A percentile compares a stretch with the other conserved stretches of the same genome.
These are phyloP conservation scores for Globisporangium lucens DNA, from an alignment of 352 stramenopile species.

Conservation along the genomic window DNA sequence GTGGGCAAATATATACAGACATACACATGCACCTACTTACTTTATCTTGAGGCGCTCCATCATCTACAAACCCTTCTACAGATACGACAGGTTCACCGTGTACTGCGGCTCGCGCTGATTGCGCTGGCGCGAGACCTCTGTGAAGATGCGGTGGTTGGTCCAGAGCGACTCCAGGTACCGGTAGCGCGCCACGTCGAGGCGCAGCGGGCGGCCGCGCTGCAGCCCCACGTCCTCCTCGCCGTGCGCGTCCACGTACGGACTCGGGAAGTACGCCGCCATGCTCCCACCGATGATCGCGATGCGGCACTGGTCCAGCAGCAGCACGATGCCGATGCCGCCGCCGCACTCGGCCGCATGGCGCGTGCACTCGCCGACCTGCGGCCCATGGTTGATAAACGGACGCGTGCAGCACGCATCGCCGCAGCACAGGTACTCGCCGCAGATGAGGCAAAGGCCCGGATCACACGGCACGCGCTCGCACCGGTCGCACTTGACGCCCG, in stretches of 20 bases:
- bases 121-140: constrained; percentile 80
- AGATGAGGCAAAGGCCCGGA: constrained; percentile 79
- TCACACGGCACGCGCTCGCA: constrained; percentile 70
- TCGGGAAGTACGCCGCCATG: constrained; percentile 85
- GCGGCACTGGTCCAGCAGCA: constrained; percentile 83
- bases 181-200: constrained; percentile 72
- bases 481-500: constrained; percentile 60
- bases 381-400: constrained; percentile 70
- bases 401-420: constrained; percentile 82
- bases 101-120: constrained; percentile 87
- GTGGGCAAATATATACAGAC: constrained; percentile 13
- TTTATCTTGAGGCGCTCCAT: neutral
- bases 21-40: constrained; percentile 6
- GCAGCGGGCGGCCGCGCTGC: constrained; percentile 73
- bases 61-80: constrained; percentile 32
- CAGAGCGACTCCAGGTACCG: constrained; percentile 78
- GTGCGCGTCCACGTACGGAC: constrained; percentile 82
- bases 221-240: constrained; percentile 84
- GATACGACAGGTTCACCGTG: constrained; percentile 83
- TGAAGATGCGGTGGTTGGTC: constrained; percentile 81
- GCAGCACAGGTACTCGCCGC: constrained; percentile 80
- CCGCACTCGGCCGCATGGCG: constrained; percentile 82
- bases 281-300: constrained; percentile 79
- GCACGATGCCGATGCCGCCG: constrained; percentile 78
- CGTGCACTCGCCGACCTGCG: constrained; percentile 80